Evolutionary conservation across 371 early-diverging fungal species (phyloP).

Genomic region (Mucor velutinosus): DNA sequence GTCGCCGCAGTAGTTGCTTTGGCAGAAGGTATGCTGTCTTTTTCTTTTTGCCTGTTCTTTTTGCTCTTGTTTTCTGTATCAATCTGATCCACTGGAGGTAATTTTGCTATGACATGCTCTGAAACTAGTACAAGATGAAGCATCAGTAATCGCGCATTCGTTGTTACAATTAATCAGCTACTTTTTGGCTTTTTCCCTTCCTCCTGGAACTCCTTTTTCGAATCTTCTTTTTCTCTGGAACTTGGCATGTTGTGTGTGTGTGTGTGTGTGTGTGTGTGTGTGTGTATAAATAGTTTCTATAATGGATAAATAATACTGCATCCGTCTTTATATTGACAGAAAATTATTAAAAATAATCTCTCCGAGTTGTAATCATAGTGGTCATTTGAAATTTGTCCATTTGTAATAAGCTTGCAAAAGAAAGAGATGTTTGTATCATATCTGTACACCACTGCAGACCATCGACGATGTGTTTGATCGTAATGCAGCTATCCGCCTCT

Average conservation of each 20-base stretch:
- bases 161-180: background rate
- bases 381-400: background rate
- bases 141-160: background rate
- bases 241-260: background rate
- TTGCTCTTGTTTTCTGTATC: background rate
- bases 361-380: background rate
- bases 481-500: too few species aligned
- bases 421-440: background rate
- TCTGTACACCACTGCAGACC: background rate
- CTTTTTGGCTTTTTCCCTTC: background rate
- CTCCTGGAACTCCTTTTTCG: background rate
- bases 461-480: too few species aligned
- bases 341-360: background rate
- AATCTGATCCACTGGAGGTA: background rate
- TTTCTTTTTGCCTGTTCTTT: background rate
- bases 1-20: background rate
- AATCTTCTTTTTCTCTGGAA: background rate
- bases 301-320: background rate
- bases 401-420: background rate
- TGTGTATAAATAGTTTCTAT: background rate
- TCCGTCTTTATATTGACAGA: background rate
- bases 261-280: too few species aligned
- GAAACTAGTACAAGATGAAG: background rate
- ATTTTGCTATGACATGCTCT: background rate
- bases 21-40: too few species aligned